Evolutionary conservation across 1,139 yeast genomes (phyloP).

Genomic region (Kodamaea fungicola): DNA sequence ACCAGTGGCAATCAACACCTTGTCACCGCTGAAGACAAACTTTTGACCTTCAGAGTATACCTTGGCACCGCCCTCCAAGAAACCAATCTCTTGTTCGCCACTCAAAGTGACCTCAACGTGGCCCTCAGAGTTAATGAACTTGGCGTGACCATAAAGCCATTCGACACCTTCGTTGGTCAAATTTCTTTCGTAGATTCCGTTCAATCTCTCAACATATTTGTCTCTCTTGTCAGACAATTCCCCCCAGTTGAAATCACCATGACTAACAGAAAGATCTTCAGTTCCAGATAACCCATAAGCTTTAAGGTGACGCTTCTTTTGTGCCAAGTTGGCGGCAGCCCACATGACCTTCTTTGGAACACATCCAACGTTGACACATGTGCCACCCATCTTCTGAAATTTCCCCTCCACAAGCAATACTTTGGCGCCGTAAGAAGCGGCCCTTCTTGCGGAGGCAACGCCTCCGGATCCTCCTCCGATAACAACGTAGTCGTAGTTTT

Average conservation of each 20-base stretch:
- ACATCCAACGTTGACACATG: conserved; percentile 99
- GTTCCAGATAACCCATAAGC: conserved; percentile 75
- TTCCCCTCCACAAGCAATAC: conserved; percentile 78
- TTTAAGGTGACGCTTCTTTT: conserved; percentile 64
- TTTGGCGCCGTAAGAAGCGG: conserved; percentile 90
- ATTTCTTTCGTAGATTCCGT: conserved; percentile 90
- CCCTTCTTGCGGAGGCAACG: conserved; percentile 95
- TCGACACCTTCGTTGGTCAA: conserved; percentile 87
- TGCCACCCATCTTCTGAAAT: conserved; percentile 76
- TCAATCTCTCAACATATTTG: conserved; percentile 80
- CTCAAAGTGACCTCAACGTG: conserved; percentile 69
- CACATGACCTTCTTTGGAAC: conserved; percentile 99
- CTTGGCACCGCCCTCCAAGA: conserved; percentile 26
- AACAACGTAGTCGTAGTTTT: conserved; percentile 84
- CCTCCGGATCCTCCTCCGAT: conserved; percentile 99
- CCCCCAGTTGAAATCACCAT: conserved; percentile 73
- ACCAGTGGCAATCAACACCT: conserved; percentile 88
- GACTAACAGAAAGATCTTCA: conserved; percentile 48
- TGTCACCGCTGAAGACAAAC: conserved; percentile 71
- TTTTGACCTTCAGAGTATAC: conserved; percentile 45
- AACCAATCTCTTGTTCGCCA: conserved; percentile 40
- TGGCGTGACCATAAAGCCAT: conserved; percentile 82
- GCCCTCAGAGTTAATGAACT: conserved; percentile 59
- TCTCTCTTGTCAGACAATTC: conserved; percentile 82
- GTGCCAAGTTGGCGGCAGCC: conserved; percentile 91